Percentiles rank a stretch among this genome's conserved stretches.
These are phyloP conservation scores for Thielaviopsis ethacetica DNA, from an alignment of 2,329 filamentous ascomycete genomes.

Conservation along the genomic window DNA sequence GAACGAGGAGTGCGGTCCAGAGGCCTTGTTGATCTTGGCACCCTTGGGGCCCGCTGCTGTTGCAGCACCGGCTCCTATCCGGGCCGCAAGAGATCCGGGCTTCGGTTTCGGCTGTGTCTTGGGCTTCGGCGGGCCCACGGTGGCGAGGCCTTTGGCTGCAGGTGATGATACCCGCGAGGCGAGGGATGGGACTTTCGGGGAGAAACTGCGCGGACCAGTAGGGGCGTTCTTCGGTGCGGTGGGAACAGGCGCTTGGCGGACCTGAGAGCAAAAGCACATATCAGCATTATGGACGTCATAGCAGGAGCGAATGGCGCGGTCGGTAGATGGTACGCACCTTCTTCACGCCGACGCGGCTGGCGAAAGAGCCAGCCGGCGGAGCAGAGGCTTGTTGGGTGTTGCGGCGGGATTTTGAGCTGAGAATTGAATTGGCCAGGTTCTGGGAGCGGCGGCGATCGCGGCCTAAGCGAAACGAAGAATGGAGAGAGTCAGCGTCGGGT, in stretches of 20 bases:
- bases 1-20: background rate
- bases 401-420: slow-evolving; percentile 39
- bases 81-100: slow-evolving; percentile 1
- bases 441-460: slow-evolving; percentile 58
- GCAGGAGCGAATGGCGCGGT: background rate
- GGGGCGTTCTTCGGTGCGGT: background rate
- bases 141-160: slow-evolving; percentile 7
- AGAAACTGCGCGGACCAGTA: background rate
- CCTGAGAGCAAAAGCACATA: background rate
- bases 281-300: background rate
- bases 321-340: slow-evolving; percentile 34
- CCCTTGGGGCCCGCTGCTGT: slow-evolving; percentile 9
- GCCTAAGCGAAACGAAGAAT: slow-evolving; percentile 21
- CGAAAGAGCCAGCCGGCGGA: slow-evolving; percentile 38
- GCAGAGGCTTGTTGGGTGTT: slow-evolving; percentile 36
- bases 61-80: slow-evolving; percentile 5
- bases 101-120: slow-evolving; percentile 3
- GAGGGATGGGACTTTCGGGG: slow-evolving; percentile 1
- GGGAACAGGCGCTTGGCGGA: background rate
- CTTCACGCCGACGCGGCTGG: slow-evolving; percentile 55
- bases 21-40: background rate
- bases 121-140: slow-evolving; percentile 7
- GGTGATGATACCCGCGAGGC: slow-evolving; percentile 10
- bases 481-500: background rate
- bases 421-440: slow-evolving; percentile 54